Evolutionary conservation across 2,329 filamentous ascomycete genomes (phyloP), one percentile per base, ranked within the genome.

Genomic region (Dendrostoma leiphaemia): DNA sequence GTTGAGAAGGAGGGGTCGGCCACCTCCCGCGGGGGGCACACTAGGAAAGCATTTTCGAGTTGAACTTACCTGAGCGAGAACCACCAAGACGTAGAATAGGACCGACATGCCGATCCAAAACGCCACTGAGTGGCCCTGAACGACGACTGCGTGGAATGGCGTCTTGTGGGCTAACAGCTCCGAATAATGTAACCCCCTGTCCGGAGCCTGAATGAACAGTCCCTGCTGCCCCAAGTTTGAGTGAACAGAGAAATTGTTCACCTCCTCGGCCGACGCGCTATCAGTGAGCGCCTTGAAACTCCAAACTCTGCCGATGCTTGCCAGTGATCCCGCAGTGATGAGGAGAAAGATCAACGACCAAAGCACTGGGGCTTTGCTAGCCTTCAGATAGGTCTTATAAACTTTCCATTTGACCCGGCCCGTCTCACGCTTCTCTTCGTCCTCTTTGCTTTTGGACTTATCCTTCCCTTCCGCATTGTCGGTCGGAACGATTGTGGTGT

Each of bases 381-480:
- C 63, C 23, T 61, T 57, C 48, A 68, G 62, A 50, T 70, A 71
- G n/a, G 63, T 65, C 44, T 60, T 64, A 58, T 70, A 70, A 4
- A 70, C 65, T 32, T 59, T 61, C 57, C 62, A 64, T 49, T 71
- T 69, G 51, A 71, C 68, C 3, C 65, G 64, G 1, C 69, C 69
- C 2, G 56, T 63, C 51, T 69, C 67, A 9, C 67, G 64, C 24
- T 59, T 58, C 38, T 70, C 68, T 15, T 67, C 67, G 15, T 61
- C 59, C 10, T 56, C 48, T 15, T 46, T 53, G 44, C 44, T 54
- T 51, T 63, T 62, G 40, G 54, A 48, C 40, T 54, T 58, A 34
- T 53, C 51, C 38, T 49, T 44, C 13, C 28, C 15, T 24, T 38
- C 44, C n/a, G 48, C 24, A 31, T 37, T 48, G 9, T 63, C 59